Evolutionary conservation across 2,329 filamentous ascomycete species (phyloP).

Genomic region (Sporothrix protearum): DNA sequence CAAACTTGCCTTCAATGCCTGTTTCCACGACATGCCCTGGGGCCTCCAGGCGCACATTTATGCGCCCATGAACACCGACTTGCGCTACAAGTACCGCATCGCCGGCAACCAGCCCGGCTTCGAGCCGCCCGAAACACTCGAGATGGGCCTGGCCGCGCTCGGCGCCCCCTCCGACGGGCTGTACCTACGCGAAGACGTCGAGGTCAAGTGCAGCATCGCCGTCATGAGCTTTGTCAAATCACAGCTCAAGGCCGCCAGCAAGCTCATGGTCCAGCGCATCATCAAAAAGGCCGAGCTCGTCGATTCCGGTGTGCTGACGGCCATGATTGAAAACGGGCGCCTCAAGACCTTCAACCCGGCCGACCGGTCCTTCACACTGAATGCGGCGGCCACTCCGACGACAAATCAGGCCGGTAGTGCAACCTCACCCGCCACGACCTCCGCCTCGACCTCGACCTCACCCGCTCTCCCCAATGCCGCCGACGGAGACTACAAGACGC

Average conservation of each 20-base stretch:
- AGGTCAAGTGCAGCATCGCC: slow-evolving; percentile 66
- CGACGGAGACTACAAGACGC: background rate
- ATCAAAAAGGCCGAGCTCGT: slow-evolving; percentile 69
- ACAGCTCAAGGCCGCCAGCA: slow-evolving; percentile 63
- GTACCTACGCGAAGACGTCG: slow-evolving; percentile 67
- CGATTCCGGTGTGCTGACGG: slow-evolving; percentile 61
- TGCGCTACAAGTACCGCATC: slow-evolving; percentile 66
- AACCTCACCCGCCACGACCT: slow-evolving; percentile 28
- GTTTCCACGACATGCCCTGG: slow-evolving; percentile 70
- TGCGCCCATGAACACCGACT: slow-evolving; percentile 62
- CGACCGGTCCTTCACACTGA: slow-evolving; percentile 42
- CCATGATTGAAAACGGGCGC: slow-evolving; percentile 64
- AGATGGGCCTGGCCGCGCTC: slow-evolving; percentile 57
- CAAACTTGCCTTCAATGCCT: slow-evolving; percentile 66
- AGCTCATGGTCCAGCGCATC: slow-evolving; percentile 64
- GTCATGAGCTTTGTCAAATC: slow-evolving; percentile 63
- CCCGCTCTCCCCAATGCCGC: background rate
- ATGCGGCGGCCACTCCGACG: background rate
- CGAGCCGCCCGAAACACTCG: slow-evolving; percentile 58
- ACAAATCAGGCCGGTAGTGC: background rate
- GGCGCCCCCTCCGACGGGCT: slow-evolving; percentile 62
- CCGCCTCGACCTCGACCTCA: slow-evolving; percentile 30
- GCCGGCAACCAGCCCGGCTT: slow-evolving; percentile 64
- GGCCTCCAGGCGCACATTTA: slow-evolving; percentile 70
- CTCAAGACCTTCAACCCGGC: slow-evolving; percentile 58